Conservation (phyloP, 441 rosid species). For the Omphalea diandra region DNA sequence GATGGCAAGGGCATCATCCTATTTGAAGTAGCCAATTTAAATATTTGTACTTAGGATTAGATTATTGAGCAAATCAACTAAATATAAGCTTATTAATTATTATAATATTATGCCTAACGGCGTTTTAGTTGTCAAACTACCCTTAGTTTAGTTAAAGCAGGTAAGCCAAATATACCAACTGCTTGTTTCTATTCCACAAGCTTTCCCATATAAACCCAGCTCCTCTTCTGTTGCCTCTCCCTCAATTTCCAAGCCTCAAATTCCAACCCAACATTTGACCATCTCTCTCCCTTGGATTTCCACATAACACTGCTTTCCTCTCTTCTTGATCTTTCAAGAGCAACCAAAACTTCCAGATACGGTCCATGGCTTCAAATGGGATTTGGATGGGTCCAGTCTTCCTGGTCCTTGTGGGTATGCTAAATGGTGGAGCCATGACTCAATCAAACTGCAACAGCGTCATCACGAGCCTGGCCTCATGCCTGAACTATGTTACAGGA, state of each 20-base stretch:
- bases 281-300: too few species aligned
- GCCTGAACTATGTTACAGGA: constrained; percentile 46
- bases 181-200: constrained; percentile 17
- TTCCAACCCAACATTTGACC: too few species aligned
- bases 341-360: not conserved
- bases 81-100: too few species aligned
- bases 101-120: not conserved
- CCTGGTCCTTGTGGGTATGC: constrained; percentile 35
- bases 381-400: constrained; percentile 25
- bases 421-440: constrained; percentile 29
- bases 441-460: constrained; percentile 34
- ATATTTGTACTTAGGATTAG: too few species aligned
- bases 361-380: constrained; percentile 38
- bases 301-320: too few species aligned
- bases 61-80: too few species aligned
- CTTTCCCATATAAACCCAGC: constrained; percentile 21
- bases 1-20: too few species aligned
- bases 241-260: too few species aligned
- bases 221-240: too few species aligned
- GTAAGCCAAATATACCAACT: constrained; percentile 34
- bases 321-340: too few species aligned
- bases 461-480: constrained; percentile 35
- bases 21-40: too few species aligned
- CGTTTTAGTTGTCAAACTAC: constrained; percentile 18
- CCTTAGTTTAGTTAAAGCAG: constrained; percentile 30